phyloP scores from a whole-genome alignment of 129 eudicot species.

The Cynara cardunculus region DNA sequence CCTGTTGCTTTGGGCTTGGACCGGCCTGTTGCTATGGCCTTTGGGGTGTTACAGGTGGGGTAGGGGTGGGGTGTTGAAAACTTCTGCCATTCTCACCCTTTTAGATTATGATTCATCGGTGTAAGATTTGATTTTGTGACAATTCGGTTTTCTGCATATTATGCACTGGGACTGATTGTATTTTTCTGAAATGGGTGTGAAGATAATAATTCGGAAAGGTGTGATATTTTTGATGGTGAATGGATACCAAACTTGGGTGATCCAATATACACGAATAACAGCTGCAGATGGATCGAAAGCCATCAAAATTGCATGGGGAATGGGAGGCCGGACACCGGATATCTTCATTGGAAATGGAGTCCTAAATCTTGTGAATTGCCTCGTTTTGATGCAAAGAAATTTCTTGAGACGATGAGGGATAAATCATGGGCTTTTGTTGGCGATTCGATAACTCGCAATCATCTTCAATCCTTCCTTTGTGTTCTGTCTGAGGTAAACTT shows the following conservation, averaged over 20 bases:
- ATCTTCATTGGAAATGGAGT: conserved; percentile 85
- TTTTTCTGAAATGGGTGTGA: conserved; percentile 7
- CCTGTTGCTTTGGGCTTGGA: no score
- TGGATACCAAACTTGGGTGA: conserved; percentile 62
- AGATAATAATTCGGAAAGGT: conserved; percentile 45
- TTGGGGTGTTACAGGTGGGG: no score
- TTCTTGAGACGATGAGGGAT: conserved; percentile 82
- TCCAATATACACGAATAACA: conserved; percentile 71
- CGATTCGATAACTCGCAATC: conserved; percentile 87
- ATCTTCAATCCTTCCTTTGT: conserved; percentile 86
- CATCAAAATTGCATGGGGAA: conserved; percentile 90
- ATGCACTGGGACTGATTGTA: not conserved
- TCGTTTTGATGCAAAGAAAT: conserved; percentile 54
- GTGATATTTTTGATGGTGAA: conserved; percentile 69
- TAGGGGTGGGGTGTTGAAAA: no score
- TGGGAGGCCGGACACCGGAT: conserved; percentile 81
- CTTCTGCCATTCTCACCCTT: no score
- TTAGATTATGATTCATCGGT: no score
- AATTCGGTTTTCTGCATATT: not conserved
- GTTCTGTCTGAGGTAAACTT: conserved; percentile 66
- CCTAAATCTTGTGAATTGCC: conserved; percentile 80
- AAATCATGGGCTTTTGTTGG: conserved; percentile 90
- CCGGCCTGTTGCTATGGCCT: no score
- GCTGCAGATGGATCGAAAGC: conserved; percentile 64
- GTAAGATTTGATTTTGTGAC: not conserved